Percentiles rank a stretch among this genome's conserved stretches.
These are phyloP conservation scores for Helotiales sp. DNA, from an alignment of 2,329 filamentous ascomycete genomes.

Conservation along the genomic window DNA sequence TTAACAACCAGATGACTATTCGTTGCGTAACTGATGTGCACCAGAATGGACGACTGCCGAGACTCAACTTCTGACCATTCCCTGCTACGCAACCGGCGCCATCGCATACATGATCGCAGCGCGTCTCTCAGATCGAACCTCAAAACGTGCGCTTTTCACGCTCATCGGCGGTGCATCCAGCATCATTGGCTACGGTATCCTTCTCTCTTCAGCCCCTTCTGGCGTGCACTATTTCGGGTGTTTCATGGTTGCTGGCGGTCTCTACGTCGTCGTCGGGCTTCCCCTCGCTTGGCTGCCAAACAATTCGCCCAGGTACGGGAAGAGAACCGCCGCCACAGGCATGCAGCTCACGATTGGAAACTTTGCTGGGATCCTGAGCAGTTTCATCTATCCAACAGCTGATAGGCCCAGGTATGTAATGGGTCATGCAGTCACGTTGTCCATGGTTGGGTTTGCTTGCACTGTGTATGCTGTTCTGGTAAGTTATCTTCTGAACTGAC, in stretches of 20 bases:
- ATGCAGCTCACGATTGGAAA: conserved; percentile 66
- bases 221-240: conserved; percentile 66
- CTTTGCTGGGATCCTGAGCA: conserved; percentile 62
- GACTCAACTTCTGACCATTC: conserved; percentile 71
- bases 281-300: conserved; percentile 49
- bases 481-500: conserved; percentile 21
- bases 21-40: conserved; percentile 16
- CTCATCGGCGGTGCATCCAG: conserved; percentile 57
- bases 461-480: conserved; percentile 50
- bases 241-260: conserved; percentile 62
- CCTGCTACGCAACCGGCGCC: conserved; percentile 68
- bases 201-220: conserved; percentile 56
- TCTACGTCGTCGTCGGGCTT: conserved; percentile 52
- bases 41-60: conserved; percentile 56
- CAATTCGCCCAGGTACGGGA: conserved; percentile 65
- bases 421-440: conserved; percentile 58
- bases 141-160: conserved; percentile 60
- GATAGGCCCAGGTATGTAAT: conserved; percentile 53
- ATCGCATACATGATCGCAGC: conserved; percentile 63
- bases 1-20: background rate
- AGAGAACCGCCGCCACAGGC: conserved; percentile 62
- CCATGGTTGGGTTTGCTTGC: conserved; percentile 48
- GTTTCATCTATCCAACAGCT: conserved; percentile 56
- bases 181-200: conserved; percentile 61
- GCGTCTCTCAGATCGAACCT: conserved; percentile 60